Percentiles rank a stretch among this genome's conserved stretches.
Conservation (phyloP, 2,329 filamentous ascomycete genomes). For the Fusarium papillatum region DNA sequence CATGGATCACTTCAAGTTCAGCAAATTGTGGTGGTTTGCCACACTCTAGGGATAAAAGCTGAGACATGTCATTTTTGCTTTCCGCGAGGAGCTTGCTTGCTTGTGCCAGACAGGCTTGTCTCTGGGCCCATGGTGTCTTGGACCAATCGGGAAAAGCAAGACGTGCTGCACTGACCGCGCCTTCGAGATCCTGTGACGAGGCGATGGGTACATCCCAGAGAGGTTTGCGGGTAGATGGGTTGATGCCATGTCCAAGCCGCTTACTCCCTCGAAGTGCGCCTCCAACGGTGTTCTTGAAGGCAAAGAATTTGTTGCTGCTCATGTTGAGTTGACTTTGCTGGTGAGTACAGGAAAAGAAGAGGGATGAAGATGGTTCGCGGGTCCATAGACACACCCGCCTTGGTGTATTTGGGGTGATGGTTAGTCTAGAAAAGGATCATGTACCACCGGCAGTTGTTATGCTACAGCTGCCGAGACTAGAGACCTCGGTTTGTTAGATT, state of each 20-base stretch:
- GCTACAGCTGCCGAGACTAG: neutral
- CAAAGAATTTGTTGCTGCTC: neutral
- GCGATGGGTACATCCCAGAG: neutral
- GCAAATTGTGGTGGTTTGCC: neutral
- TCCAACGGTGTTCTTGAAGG: neutral
- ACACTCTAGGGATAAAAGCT: neutral
- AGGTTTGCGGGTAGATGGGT: neutral
- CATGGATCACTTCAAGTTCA: neutral
- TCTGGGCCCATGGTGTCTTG: neutral
- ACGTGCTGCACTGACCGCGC: neutral
- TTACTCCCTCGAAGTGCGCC: neutral
- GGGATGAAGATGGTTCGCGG: neutral
- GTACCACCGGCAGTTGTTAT: neutral
- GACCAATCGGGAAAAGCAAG: neutral
- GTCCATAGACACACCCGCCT: neutral
- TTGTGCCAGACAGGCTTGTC: neutral
- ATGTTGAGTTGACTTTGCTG: neutral
- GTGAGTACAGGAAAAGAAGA: neutral
- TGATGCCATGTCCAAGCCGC: neutral
- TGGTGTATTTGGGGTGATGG: neutral
- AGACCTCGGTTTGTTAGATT: neutral
- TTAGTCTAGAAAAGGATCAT: neutral
- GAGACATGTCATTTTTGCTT: neutral
- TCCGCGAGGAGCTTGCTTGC: neutral
- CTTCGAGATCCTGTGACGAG: neutral